Evolutionary conservation across 257 asterid species (phyloP).

Genomic region (Catharanthus roseus): DNA sequence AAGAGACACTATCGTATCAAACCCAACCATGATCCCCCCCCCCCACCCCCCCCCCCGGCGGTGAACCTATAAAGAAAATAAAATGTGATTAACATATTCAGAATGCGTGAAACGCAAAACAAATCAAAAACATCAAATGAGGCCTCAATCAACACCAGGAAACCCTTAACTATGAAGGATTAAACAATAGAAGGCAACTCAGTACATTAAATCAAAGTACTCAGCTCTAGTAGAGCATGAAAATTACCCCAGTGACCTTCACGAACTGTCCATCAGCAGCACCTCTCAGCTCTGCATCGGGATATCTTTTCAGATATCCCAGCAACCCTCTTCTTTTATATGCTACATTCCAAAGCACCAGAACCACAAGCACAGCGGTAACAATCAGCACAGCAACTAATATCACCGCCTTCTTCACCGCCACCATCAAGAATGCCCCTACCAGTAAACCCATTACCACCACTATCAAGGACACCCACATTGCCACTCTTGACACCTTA

Average conservation of each 20-base stretch:
- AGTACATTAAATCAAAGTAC: background rate
- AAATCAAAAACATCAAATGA: background rate
- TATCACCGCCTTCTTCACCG: conserved; percentile 65
- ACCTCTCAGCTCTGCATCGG: conserved; percentile 85
- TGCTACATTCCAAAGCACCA: conserved; percentile 54
- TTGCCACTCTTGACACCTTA: conserved; percentile 74
- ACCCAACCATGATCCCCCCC: background rate
- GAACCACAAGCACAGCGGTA: conserved; percentile 35
- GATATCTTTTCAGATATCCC: conserved; percentile 50
- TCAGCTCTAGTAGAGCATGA: background rate
- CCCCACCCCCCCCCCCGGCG: background rate
- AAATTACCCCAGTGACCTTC: conserved; percentile 98
- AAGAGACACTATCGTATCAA: background rate
- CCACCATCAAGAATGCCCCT: conserved; percentile 73
- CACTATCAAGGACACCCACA: conserved; percentile 75
- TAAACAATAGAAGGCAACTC: background rate
- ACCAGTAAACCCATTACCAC: conserved; percentile 79
- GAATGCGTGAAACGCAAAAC: background rate
- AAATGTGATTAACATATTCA: background rate
- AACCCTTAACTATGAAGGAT: background rate
- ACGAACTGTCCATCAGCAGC: conserved; percentile 89
- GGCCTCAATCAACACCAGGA: background rate
- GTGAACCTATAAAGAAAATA: background rate
- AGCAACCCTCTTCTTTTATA: conserved; percentile 48
- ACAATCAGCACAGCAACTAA: conserved; percentile 54